Base-by-base conservation (phyloP, 1,284 basidiomycete genomes). In the Boletus sp. region DNA sequence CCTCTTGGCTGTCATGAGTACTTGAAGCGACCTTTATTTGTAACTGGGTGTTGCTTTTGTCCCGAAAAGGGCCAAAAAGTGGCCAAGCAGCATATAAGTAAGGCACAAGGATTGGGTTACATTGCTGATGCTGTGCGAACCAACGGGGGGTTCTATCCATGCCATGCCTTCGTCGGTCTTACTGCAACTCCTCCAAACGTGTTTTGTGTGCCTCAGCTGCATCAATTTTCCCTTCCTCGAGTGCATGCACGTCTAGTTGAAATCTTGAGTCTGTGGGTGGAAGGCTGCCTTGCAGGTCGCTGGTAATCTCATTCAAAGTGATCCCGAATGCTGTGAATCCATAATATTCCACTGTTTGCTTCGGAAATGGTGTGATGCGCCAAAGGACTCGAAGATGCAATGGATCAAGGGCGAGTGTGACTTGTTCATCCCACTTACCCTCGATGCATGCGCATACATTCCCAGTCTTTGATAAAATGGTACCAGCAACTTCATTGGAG, bases 221-320 rank as follows among this genome's bases (percentile, higher is more conserved):
- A 61, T 94, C 89, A 4, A 92, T 73, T 51, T 91, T 78, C 16
- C 94, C 95, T 64, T 91, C 85, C 74, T 97, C 95, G 49, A 96
- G 80, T 6, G 93, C 92, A 33, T 90, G 80, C 56, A 97, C 91
- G 76, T 97, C 95, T 2, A 94, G 92, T 38, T 95, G 83, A 61
- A 86, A 80, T 35, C 95, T 84, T 11, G 94, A 95, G 73, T 97
- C 95, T 1, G 95, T 95, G 0, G 87, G 85, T 1, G 94, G 91
- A 9, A 97, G 74, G 62, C 83, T 83, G 7, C 81, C 84, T 59
- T 84, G 79, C 23, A 95, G 75, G 69, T 94, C 89, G 49, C 78
- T 77, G 7, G 89, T 89, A 44, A 94, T 81, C 73, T 95, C 93
- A 74, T 95, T 95, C 63, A 95, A 78, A 21, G 89, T 88, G 63